These are phyloP conservation scores for Colletotrichum somersetense DNA, from an alignment of 2,329 filamentous ascomycete genomes.

Conservation along the genomic window DNA sequence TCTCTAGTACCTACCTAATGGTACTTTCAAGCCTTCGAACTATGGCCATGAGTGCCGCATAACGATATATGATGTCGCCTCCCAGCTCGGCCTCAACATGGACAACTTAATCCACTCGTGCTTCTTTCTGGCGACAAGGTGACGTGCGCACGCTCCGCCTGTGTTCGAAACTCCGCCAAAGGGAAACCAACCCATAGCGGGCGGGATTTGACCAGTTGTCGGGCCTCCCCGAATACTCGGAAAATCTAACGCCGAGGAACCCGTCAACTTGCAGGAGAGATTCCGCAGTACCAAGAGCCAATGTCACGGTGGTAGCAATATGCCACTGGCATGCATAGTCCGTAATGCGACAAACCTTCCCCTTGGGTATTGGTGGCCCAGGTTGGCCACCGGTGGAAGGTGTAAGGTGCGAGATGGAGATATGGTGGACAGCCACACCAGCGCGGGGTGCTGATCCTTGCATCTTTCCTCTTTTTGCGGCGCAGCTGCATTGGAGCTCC, in stretches of 20 bases:
- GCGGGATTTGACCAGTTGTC: not conserved
- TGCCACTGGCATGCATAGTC: not conserved
- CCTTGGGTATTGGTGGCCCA: not conserved
- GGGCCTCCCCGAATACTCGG: not conserved
- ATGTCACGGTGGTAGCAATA: not conserved
- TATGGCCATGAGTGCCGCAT: not conserved
- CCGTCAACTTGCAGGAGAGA: too few species aligned
- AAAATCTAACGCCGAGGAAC: not conserved
- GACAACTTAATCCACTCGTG: not conserved
- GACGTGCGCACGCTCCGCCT: not conserved
- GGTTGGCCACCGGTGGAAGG: not conserved
- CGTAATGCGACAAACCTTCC: not conserved
- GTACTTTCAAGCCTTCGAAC: not conserved
- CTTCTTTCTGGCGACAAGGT: not conserved
- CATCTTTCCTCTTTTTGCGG: slow-evolving; percentile 1
- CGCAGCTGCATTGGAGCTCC: not conserved
- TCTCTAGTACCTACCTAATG: not conserved
- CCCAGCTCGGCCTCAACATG: not conserved
- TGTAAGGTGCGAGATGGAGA: not conserved
- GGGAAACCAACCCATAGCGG: not conserved
- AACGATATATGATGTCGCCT: not conserved
- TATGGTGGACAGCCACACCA: not conserved
- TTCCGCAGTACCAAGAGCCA: not conserved
- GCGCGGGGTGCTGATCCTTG: slow-evolving; percentile 17
- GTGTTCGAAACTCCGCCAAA: not conserved